Base-by-base conservation (phyloP, 129 eudicot genomes). In the Chrysanthemum makinoi region DNA sequence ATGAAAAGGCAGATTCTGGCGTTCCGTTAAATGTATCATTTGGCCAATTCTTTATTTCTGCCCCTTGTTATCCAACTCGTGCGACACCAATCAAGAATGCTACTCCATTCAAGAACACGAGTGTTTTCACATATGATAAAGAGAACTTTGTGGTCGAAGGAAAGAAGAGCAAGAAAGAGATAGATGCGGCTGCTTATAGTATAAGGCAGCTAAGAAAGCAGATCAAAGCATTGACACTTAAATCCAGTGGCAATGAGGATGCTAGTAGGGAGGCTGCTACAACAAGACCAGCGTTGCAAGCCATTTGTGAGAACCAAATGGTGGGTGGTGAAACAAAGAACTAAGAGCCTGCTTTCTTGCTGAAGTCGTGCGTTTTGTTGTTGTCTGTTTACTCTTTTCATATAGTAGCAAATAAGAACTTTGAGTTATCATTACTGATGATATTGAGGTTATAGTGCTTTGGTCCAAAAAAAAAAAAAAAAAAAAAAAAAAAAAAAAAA, bases 201-300 rank as follows among this genome's bases (percentile, higher is more conserved):
- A 13, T 83, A 8, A 83, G 87, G 82, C 78, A 77, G 61, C 74
- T 86, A 33, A 55, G 55, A 18, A 86, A 77, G 72, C 66, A 83
- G 80, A 6, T 86, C 44, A 86, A 80, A 58, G 78, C 65, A 52
- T 69, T 77, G 55, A 81, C 75, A 49, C 62, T 83, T 46, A 73
- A 80, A 61, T 75, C 24, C 33, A 6, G 49, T 20, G 7, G 28
- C 13, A 65, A 56, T 4, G 66, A 61, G 4, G 66, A 11, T 24
- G 26, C 55, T 12, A 44, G 20, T 35, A 69, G 62, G 75, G 53
- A 55, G 24, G 79, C 70, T 9, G 49, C 64, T 10, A 73, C 73
- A 16, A 18, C 67, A 60, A 71, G 91, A 72, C 82, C 80, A 22
- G 84, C 87, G 6, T 39, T 86, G 83, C 82, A 83, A 50, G 65